Evolutionary conservation across 352 stramenopile species (phyloP), one percentile per base, ranked within the genome.

Genomic region (Pythium dissotocum): DNA sequence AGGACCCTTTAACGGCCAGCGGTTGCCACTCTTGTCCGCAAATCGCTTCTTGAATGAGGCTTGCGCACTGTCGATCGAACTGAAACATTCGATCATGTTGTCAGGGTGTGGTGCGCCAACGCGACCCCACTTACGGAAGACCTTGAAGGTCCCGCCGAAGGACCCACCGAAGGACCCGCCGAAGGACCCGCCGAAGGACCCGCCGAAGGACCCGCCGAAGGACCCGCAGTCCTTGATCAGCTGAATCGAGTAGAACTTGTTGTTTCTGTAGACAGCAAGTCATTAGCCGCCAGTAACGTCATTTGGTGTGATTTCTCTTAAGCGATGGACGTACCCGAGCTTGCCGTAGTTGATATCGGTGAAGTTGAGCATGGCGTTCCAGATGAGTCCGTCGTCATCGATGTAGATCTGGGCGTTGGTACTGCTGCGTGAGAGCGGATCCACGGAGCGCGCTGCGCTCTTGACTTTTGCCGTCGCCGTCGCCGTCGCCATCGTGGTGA

Each of bases 191-290:
- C 21, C 21, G 21, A 24, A 24, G 21, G 21, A 24, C 21, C 21
- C 21, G 21, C 21, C 21, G 21, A 24, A 24, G 21, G 21, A 24
- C 21, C 21, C 21, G 21, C 21, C 21, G 21, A 24, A 24, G 21
- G 21, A 24, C 21, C 21, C 21, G 21, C 21, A 24, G 21, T 24
- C 21, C 21, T 88, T 58, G 57, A 91, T 79, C 55, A 91, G 65
- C 68, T 91, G 83, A 53, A 87, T 59, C 76, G 81, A 85, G 76
- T 91, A 91, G 51, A 83, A 91, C 63, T 91, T 91, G 71, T 91
- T 91, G 79, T 88, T 89, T 7, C 83, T 87, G 24, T 26, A 49
- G 12, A 21, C 40, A 49, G 5, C 40, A 49, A 7, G 10, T 18
- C 21, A 24, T 24, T 24, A 24, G 21, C 21, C 21, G 21, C 21